phyloP scores from a whole-genome alignment of 768 basidiomycete species.

The Nevesoporus exiguus region DNA sequence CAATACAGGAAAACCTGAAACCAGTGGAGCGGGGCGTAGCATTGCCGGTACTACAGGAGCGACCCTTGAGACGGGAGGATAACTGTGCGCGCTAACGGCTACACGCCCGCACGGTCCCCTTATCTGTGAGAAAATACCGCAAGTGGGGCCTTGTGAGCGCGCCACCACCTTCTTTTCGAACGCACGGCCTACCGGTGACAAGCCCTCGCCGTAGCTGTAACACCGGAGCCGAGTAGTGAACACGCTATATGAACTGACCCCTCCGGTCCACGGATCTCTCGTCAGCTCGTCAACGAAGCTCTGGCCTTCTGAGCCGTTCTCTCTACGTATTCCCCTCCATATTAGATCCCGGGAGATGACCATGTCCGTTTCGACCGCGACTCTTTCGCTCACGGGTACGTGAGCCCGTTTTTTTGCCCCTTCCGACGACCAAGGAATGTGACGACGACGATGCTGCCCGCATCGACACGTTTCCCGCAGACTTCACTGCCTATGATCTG shows the following conservation, averaged over 20 bases:
- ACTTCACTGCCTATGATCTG: constrained; percentile 24
- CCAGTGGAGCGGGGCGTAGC: too few species aligned
- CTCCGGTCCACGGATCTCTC: background rate
- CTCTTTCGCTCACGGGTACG: constrained; percentile 20
- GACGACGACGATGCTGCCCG: background rate
- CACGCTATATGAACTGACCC: constrained; percentile 1
- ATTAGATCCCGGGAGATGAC: background rate
- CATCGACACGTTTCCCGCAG: constrained; percentile 1
- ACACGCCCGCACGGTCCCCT: background rate
- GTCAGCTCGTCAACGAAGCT: background rate
- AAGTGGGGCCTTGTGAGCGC: background rate
- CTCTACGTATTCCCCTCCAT: background rate
- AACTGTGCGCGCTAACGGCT: background rate
- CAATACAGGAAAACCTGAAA: too few species aligned
- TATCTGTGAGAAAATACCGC: constrained; percentile 4
- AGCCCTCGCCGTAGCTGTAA: background rate
- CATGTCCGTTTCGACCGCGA: constrained; percentile 5
- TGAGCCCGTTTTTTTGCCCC: background rate
- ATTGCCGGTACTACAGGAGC: too few species aligned
- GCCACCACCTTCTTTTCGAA: background rate
- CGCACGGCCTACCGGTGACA: background rate
- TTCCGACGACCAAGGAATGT: background rate
- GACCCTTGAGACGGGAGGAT: too few species aligned
- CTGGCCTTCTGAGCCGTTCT: too few species aligned
- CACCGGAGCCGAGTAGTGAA: constrained; percentile 16